Conservation (phyloP, 768 basidiomycete species). For the Lactarius vividus region DNA sequence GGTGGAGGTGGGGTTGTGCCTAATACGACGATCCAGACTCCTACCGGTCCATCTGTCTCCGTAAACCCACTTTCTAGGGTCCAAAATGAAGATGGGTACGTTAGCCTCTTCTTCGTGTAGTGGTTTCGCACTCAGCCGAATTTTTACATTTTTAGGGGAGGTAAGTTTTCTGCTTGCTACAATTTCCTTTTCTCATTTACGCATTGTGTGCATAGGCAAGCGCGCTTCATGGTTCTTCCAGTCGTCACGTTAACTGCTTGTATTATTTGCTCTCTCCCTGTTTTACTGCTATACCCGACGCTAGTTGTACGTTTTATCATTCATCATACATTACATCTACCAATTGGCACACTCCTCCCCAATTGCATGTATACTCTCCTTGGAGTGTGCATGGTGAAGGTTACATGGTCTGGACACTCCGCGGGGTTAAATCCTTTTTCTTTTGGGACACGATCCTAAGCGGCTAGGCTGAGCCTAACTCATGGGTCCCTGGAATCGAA, state of each 20-base stretch:
- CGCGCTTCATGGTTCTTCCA: slow-evolving; percentile 94
- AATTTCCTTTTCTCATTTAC: slow-evolving; percentile 19
- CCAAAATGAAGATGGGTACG: slow-evolving; percentile 74
- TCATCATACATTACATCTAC: slow-evolving; percentile 34
- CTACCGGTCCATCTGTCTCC: slow-evolving; percentile 45
- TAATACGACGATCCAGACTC: slow-evolving; percentile 40
- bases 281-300: slow-evolving; percentile 31
- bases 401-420: slow-evolving; percentile 7
- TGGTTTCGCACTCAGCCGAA: slow-evolving; percentile 19
- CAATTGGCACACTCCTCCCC: slow-evolving; percentile 22
- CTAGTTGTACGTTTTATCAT: slow-evolving; percentile 35
- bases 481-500: slow-evolving; percentile 10
- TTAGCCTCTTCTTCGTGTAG: slow-evolving; percentile 7
- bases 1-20: slow-evolving; percentile 67
- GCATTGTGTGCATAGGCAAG: slow-evolving; percentile 41
- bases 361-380: slow-evolving; percentile 31
- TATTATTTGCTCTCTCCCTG: slow-evolving; percentile 30
- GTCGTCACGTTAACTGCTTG: slow-evolving; percentile 59
- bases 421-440: slow-evolving; percentile 24
- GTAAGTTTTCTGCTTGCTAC: slow-evolving; percentile 22
- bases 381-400: background rate
- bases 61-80: slow-evolving; percentile 66
- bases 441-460: slow-evolving; percentile 9
- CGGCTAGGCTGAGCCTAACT: slow-evolving; percentile 23
- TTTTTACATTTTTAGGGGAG: slow-evolving; percentile 21